A percentile compares a stretch with the other conserved stretches of the same genome.
Conservation (phyloP, 2,329 filamentous ascomycete species). For the Sclerotinia subarctica region DNA sequence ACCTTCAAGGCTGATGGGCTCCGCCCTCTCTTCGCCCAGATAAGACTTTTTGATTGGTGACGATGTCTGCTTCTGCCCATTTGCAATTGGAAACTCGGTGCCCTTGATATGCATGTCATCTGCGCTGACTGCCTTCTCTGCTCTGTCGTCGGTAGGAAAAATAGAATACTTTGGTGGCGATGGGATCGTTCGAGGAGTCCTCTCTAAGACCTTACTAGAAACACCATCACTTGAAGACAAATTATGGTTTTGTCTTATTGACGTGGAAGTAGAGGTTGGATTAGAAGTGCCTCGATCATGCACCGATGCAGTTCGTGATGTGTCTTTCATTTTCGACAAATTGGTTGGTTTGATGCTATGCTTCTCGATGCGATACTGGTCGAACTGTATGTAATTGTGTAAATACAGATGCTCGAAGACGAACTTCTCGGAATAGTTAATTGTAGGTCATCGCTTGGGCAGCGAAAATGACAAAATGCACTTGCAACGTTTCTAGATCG, state of each 20-base stretch:
- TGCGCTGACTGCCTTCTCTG: neutral
- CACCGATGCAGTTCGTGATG: neutral
- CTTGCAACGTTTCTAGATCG: neutral
- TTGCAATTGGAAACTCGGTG: neutral
- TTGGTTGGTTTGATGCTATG: neutral
- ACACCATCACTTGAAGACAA: neutral
- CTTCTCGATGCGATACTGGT: neutral
- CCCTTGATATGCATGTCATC: neutral
- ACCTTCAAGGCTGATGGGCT: conserved; percentile 28
- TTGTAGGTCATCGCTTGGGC: neutral
- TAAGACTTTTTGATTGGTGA: conserved; percentile 5
- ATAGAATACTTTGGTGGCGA: neutral
- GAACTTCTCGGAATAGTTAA: neutral
- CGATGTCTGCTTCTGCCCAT: neutral
- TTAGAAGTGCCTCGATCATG: neutral
- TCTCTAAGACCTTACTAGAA: neutral
- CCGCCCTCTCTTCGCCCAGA: conserved; percentile 7
- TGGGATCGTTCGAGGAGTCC: conserved; percentile 14
- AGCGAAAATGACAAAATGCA: neutral
- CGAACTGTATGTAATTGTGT: neutral
- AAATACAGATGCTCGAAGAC: neutral
- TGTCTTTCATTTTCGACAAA: conserved; percentile 6
- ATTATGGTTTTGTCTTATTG: neutral
- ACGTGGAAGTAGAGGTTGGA: neutral
- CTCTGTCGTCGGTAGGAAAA: neutral